phyloP scores from a whole-genome alignment of 345 rosid genomes.

The Rhodamnia argentea region DNA sequence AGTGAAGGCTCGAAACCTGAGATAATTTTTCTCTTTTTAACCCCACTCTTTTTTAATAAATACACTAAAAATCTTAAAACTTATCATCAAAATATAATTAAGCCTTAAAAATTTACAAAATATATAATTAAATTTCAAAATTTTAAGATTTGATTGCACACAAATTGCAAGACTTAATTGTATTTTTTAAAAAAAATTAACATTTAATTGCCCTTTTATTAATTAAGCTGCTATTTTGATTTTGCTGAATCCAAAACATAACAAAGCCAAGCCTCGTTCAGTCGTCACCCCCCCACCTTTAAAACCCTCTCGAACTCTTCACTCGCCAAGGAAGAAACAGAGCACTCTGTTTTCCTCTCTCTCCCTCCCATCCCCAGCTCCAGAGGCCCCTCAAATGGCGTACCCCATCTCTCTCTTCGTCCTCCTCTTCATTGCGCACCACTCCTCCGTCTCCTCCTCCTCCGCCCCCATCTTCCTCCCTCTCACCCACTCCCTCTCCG shows the following conservation, averaged over 20 bases:
- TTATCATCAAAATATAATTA: too few relatives aligned
- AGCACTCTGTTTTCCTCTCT: neutral
- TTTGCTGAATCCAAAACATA: neutral
- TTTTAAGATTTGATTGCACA: too few relatives aligned
- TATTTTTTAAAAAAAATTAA: too few relatives aligned
- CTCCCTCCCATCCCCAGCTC: neutral
- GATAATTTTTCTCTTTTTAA: neutral
- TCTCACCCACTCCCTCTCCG: conserved; percentile 60
- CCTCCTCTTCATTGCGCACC: conserved; percentile 11
- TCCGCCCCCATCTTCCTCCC: conserved; percentile 34
- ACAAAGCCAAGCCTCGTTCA: too few relatives aligned
- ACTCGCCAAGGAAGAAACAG: neutral
- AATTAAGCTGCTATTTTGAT: neutral
- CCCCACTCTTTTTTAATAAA: neutral
- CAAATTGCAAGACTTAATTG: too few relatives aligned
- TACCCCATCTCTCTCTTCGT: conserved; percentile 8
- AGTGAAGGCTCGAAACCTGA: neutral
- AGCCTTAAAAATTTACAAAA: too few relatives aligned
- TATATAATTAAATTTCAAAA: too few relatives aligned
- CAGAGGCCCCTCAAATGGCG: conserved; percentile 18
- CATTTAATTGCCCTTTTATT: too few relatives aligned
- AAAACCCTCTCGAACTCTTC: neutral
- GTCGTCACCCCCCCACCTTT: neutral
- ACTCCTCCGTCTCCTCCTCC: conserved; percentile 13
- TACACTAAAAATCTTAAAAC: too few relatives aligned